Percentiles rank a stretch among this genome's conserved stretches.
Evolutionary conservation across 768 basidiomycete genomes (phyloP).

Genomic region (Dioszegia aurantiaca): DNA sequence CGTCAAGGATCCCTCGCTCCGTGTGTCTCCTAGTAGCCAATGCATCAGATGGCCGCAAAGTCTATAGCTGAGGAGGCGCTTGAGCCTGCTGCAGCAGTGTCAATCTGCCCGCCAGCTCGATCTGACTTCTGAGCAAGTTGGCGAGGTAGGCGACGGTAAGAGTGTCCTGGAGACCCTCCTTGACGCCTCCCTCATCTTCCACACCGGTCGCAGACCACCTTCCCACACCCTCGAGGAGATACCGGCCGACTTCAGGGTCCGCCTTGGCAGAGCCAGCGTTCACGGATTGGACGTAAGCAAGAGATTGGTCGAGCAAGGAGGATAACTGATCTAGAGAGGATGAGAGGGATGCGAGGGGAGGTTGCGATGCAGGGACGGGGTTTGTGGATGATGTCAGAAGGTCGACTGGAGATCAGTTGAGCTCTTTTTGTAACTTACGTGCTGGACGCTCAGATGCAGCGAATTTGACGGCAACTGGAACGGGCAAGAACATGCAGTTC

Average conservation of each 20-base stretch:
- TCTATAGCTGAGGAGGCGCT: slow-evolving; percentile 6
- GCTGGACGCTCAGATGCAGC: slow-evolving; percentile 80
- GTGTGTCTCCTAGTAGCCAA: background rate
- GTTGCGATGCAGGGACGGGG: slow-evolving; percentile 52
- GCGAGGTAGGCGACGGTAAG: slow-evolving; percentile 93
- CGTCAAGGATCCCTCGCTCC: no score
- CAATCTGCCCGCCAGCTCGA: slow-evolving; percentile 83
- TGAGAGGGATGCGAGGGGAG: slow-evolving; percentile 73
- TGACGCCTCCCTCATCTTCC: slow-evolving; percentile 56
- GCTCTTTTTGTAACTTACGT: slow-evolving; percentile 58
- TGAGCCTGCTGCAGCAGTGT: slow-evolving; percentile 60
- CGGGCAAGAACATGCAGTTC: slow-evolving; percentile 89
- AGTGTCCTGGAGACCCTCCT: slow-evolving; percentile 63
- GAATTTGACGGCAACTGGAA: slow-evolving; percentile 81
- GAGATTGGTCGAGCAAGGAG: slow-evolving; percentile 77
- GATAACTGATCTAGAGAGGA: slow-evolving; percentile 68
- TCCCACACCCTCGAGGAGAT: slow-evolving; percentile 74
- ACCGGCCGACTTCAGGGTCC: slow-evolving; percentile 81
- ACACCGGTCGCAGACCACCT: slow-evolving; percentile 50
- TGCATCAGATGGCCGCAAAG: background rate
- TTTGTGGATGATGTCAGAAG: slow-evolving; percentile 56
- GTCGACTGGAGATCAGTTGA: slow-evolving; percentile 62
- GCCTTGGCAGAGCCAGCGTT: slow-evolving; percentile 72
- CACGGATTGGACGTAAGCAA: slow-evolving; percentile 71
- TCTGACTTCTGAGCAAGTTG: slow-evolving; percentile 87